Conservation (phyloP, 1,284 basidiomycete species). For the Tylopilus orsonianus region DNA sequence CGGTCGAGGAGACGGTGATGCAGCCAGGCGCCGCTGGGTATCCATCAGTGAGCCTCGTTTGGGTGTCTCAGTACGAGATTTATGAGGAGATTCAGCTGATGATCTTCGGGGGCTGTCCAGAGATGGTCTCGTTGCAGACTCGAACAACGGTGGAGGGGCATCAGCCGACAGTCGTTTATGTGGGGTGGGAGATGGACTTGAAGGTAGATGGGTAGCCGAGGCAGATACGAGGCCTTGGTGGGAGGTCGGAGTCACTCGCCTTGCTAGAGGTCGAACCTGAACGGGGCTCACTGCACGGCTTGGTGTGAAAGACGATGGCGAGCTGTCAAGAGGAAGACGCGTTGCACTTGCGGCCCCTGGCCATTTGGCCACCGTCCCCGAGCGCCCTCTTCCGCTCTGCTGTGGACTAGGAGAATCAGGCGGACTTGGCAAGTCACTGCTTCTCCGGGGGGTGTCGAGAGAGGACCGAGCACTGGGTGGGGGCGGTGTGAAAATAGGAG, state of each 20-base stretch:
- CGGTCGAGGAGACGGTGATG: slow-evolving; percentile 39
- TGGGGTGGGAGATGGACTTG: slow-evolving; percentile 27
- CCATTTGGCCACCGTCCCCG: slow-evolving; percentile 37
- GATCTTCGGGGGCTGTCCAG: slow-evolving; percentile 33
- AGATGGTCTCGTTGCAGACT: slow-evolving; percentile 19
- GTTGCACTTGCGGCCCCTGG: slow-evolving; percentile 41
- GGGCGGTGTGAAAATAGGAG: slow-evolving; percentile 38
- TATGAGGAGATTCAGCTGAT: slow-evolving; percentile 35
- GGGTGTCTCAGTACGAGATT: slow-evolving; percentile 30
- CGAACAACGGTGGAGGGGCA: slow-evolving; percentile 21
- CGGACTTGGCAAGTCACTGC: slow-evolving; percentile 42
- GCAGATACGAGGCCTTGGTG: slow-evolving; percentile 35
- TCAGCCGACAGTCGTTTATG: slow-evolving; percentile 38
- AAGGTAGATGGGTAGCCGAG: slow-evolving; percentile 38
- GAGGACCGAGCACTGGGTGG: slow-evolving; percentile 32
- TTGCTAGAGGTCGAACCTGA: slow-evolving; percentile 36
- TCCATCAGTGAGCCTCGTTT: slow-evolving; percentile 35
- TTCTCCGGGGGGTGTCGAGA: slow-evolving; percentile 28
- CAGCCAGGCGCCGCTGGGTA: slow-evolving; percentile 29
- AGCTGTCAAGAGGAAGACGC: slow-evolving; percentile 40
- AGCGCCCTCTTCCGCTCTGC: slow-evolving; percentile 42
- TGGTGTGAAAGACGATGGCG: slow-evolving; percentile 35
- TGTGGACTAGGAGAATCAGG: slow-evolving; percentile 50
- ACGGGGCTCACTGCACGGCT: slow-evolving; percentile 43
- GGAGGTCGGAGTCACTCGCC: slow-evolving; percentile 35